Evolutionary conservation across 2,329 filamentous ascomycete species (phyloP), one percentile per base, ranked within the genome.

Genomic region (Penicillium sp.): DNA sequence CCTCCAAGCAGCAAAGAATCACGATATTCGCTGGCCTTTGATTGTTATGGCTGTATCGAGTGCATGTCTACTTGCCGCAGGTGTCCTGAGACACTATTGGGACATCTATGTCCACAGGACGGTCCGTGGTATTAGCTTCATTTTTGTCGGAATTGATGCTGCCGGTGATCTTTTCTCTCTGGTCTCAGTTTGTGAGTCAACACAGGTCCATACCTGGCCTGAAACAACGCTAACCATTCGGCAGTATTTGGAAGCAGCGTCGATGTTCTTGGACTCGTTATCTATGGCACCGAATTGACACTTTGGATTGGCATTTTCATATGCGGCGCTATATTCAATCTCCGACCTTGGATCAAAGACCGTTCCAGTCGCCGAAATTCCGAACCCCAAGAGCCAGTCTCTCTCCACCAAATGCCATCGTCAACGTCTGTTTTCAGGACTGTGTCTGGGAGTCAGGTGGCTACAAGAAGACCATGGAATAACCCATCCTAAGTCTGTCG

Each of bases 61-160:
- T 0, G 86, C 87, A 0, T 68, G 77, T 0, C 75, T 90, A 2
- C 79, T 90, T 1, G 85, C 84, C 1, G 79, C 84, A 1, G 88
- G 88, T 0, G 88, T 90, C 0, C 71, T 89, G 7, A 75, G 83
- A 2, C 86, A 90, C 66, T 90, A 90, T 63, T 83, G 81, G 76
- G 87, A 90, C 58, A 89, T 91, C 21, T 89, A 83, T 63, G 67
- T 78, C 2, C 82, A 88, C 60, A 79, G 83, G 6, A 88, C 86
- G 0, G 87, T 89, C 1, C 78, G 86, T 13, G 87, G 87, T 7
- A 89, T 90, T 38, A 89, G 86, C 1, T 90, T 90, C 68, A 74
- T 89, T 2, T 91, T 91, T 60, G 86, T 89, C 0, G 84, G 77
- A 1, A 87, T 90, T 42, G 87, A 90, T 70, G 87, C 86, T 0